A percentile compares a stretch with the other conserved stretches of the same genome.
Conservation (phyloP, 345 rosid species). For the thale cress (Arabidopsis thaliana) region TAIR10.1 NC_003071.7:18610501-18611000, state of each 20-base stretch:
- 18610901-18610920: slow-evolving; percentile 2
- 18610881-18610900: slow-evolving; percentile 11
- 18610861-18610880: slow-evolving; percentile 17
- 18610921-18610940: slow-evolving; percentile 16
- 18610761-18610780: background rate
- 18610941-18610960: background rate
- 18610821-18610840: background rate
- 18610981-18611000: background rate
- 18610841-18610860: background rate
- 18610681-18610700: too few species aligned
- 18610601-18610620: too few species aligned
- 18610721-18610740: background rate
- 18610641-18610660: too few species aligned
- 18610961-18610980: background rate
- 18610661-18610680: too few species aligned
- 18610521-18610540: too few species aligned
- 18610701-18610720: background rate
- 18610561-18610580: too few species aligned
- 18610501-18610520: too few species aligned
- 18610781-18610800: background rate
- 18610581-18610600: too few species aligned
- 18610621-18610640: too few species aligned
- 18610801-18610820: background rate
- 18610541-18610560: too few species aligned
- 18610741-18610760: background rate